These are phyloP conservation scores for Cryptococcus floricola DNA, from an alignment of 1,284 basidiomycete species.

Conservation along the genomic window DNA sequence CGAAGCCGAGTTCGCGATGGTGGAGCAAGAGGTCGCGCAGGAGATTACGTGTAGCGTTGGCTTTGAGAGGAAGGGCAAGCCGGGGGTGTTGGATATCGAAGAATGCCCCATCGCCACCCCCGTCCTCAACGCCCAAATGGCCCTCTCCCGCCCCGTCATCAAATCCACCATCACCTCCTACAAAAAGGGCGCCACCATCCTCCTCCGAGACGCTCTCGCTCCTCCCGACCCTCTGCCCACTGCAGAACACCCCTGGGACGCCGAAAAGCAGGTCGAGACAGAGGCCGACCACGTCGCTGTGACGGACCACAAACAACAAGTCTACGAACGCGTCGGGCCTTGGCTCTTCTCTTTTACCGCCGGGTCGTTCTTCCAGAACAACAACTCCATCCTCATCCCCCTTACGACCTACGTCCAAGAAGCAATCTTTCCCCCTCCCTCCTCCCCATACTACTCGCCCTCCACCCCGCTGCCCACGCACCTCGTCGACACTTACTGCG, in stretches of 20 bases:
- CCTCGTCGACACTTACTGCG: conserved; percentile 89
- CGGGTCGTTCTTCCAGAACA: conserved; percentile 96
- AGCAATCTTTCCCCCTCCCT: conserved; percentile 58
- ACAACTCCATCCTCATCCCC: conserved; percentile 83
- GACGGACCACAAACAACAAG: conserved; percentile 72
- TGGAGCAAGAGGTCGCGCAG: conserved; percentile 32
- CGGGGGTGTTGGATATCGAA: conserved; percentile 88
- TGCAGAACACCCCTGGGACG: neutral
- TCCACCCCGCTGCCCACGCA: conserved; percentile 58
- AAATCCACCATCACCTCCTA: conserved; percentile 54
- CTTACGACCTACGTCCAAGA: conserved; percentile 77
- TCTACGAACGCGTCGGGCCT: conserved; percentile 79
- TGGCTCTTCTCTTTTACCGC: conserved; percentile 84
- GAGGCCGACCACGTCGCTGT: conserved; percentile 67
- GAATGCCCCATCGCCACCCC: conserved; percentile 91
- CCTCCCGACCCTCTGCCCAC: conserved; percentile 25
- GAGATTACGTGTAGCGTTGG: conserved; percentile 58
- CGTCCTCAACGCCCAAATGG: conserved; percentile 69
- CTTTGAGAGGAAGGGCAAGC: conserved; percentile 77
- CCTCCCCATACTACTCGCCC: neutral
- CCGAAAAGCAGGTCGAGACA: neutral
- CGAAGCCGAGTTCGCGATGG: conserved; percentile 28
- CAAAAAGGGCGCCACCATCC: conserved; percentile 83
- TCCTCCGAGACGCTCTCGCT: conserved; percentile 79
- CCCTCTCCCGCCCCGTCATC: conserved; percentile 55